Percentiles rank a stretch among this genome's conserved stretches.
These are phyloP conservation scores for Sicyos edulis DNA, from an alignment of 306 rosid species.

Conservation along the genomic window DNA sequence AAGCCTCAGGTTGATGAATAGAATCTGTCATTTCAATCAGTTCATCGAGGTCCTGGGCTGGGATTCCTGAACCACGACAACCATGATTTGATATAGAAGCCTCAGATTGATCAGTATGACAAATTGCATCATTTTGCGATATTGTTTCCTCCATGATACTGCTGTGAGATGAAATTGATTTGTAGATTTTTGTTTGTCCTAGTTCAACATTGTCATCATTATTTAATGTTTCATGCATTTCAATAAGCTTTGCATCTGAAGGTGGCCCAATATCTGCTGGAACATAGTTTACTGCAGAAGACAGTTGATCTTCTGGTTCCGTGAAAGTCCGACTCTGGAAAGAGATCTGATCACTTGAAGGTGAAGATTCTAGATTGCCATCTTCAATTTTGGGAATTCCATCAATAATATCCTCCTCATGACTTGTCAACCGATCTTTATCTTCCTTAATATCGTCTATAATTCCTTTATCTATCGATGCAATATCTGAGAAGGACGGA, in stretches of 20 bases:
- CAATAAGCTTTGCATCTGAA: slow-evolving; percentile 15
- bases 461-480: slow-evolving; percentile 23
- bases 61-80: slow-evolving; percentile 7
- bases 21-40: not conserved
- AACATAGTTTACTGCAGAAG: slow-evolving; percentile 17
- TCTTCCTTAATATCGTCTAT: slow-evolving; percentile 11
- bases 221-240: slow-evolving; percentile 17
- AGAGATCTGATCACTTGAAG: slow-evolving; percentile 33
- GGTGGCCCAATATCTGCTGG: slow-evolving; percentile 12
- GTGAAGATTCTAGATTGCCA: slow-evolving; percentile 26
- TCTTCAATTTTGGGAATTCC: slow-evolving; percentile 14
- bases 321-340: slow-evolving; percentile 17
- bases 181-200: slow-evolving; percentile 24
- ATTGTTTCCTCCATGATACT: slow-evolving; percentile 29
- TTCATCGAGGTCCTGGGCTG: not conserved
- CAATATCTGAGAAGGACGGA: slow-evolving; percentile 31
- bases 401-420: slow-evolving; percentile 25
- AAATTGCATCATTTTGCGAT: slow-evolving; percentile 15
- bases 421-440: slow-evolving; percentile 16
- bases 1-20: not conserved
- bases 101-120: slow-evolving; percentile 6
- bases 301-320: slow-evolving; percentile 13
- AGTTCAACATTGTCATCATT: slow-evolving; percentile 15
- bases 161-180: slow-evolving; percentile 25
- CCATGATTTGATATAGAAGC: not conserved